Conservation (phyloP, 345 rosid genomes). For the Brassica incana region DNA sequence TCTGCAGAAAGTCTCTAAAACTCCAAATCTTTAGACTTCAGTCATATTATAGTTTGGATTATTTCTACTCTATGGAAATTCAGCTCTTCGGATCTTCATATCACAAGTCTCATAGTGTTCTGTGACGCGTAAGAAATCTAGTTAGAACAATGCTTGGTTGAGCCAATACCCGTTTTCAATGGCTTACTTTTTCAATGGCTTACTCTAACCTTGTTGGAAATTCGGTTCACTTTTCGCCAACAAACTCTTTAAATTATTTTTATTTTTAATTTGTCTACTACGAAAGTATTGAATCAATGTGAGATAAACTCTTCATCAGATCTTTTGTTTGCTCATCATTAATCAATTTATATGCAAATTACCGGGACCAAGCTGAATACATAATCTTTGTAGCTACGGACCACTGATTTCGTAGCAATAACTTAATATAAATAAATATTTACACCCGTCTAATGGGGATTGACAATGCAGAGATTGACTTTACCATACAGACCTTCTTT, state of each 20-base stretch:
- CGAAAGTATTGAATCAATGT: background rate
- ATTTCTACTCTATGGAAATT: background rate
- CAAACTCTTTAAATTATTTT: background rate
- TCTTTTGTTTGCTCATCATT: background rate
- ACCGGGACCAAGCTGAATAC: background rate
- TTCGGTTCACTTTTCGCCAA: background rate
- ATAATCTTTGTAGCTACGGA: background rate
- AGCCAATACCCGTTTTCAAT: background rate
- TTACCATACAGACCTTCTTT: background rate
- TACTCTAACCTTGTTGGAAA: background rate
- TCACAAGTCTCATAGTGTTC: background rate
- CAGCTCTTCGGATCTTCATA: background rate
- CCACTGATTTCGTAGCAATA: background rate
- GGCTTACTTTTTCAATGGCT: background rate
- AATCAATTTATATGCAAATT: background rate
- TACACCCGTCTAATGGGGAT: background rate
- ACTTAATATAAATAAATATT: background rate
- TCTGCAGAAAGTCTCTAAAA: background rate
- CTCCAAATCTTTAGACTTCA: background rate
- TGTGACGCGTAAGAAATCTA: background rate
- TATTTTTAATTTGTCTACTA: background rate
- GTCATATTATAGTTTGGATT: background rate
- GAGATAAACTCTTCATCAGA: background rate
- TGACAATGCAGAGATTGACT: background rate
- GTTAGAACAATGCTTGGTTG: conserved; percentile 5